phyloP scores from a whole-genome alignment of 495 filamentous ascomycete genomes.

The Penicillium nucicola region DNA sequence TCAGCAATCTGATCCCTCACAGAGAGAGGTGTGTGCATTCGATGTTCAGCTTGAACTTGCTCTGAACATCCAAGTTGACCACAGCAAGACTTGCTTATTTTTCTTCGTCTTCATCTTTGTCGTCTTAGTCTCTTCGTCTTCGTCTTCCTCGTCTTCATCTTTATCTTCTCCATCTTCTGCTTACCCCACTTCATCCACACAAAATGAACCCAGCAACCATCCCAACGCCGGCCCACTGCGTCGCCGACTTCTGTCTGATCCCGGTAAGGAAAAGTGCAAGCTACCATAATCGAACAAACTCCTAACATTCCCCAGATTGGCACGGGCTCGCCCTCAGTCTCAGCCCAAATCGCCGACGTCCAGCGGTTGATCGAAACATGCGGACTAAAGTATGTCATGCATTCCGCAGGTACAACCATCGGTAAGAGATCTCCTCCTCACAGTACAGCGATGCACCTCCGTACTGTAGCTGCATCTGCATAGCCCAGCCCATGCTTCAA shows the following conservation, averaged over 20 bases:
- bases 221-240: conserved; percentile 62
- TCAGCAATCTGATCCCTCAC: background rate
- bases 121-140: too few relatives aligned
- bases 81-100: too few relatives aligned
- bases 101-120: too few relatives aligned
- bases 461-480: too few relatives aligned
- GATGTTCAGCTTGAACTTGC: too few relatives aligned
- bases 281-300: background rate
- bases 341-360: conserved; percentile 81
- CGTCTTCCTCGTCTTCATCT: too few relatives aligned
- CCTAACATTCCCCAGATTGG: conserved; percentile 57
- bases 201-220: conserved; percentile 27
- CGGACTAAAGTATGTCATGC: conserved; percentile 81
- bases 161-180: too few relatives aligned
- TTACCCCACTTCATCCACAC: conserved; percentile 3
- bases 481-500: too few relatives aligned
- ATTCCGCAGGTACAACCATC: conserved; percentile 87
- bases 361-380: conserved; percentile 79
- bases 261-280: conserved; percentile 50
- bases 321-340: conserved; percentile 77
- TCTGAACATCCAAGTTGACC: too few relatives aligned
- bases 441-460: too few relatives aligned
- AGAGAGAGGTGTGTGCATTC: too few relatives aligned
- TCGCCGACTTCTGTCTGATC: conserved; percentile 80
- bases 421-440: conserved; percentile 51